Base-by-base conservation (phyloP, 768 basidiomycete genomes). In the Ephemerocybe angulata region DNA sequence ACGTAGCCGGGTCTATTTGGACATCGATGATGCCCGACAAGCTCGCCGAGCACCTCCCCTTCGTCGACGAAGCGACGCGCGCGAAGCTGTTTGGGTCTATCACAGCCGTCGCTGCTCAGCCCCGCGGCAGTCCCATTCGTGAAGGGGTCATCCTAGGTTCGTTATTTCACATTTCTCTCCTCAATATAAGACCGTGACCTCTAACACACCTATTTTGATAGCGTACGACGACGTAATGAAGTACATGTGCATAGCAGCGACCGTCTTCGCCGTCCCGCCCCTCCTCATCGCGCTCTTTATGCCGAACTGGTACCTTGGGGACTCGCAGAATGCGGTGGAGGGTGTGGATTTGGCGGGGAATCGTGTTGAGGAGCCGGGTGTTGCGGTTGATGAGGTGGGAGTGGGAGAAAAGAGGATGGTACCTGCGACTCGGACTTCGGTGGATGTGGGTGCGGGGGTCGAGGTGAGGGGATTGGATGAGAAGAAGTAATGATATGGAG, bases 271-370 rank as follows among this genome's bases (percentile, higher is more conserved):
- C 56, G 69, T 87, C 47, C 62, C 87, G 0, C 87, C 88, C 7
- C 69, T 88, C 52, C 29, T 81, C 28, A 72, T 84, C 55, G 68
- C 86, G 2, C 68, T 87, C 60, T 69, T 81, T 52, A 84, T 87
- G 73, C 81, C 82, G 13, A 72, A 88, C 62, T 85, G 82, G 76
- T 76, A 81, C 56, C 82, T 93, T 49, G 83, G 84, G 15, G 82
- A 87, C 60, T 72, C 70, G 38, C 88, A 90, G 68, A 90, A 89
- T 64, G 85, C 87, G 0, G 78, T 86, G 15, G 86, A 89, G n/a
- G 61, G 70, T 33, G 59, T 62, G 3, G 63, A 70, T 55, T 63
- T 74, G 21, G 55, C 64, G 1, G 73, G 72, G 12, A 65, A 69
- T 46, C 49, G 51, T 29, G 58, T 60, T 1, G 59, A 48, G n/a